A percentile compares a stretch with the other conserved stretches of the same genome.
phyloP scores from a whole-genome alignment of 2,329 filamentous ascomycete species.

The Cercospora sp. region DNA sequence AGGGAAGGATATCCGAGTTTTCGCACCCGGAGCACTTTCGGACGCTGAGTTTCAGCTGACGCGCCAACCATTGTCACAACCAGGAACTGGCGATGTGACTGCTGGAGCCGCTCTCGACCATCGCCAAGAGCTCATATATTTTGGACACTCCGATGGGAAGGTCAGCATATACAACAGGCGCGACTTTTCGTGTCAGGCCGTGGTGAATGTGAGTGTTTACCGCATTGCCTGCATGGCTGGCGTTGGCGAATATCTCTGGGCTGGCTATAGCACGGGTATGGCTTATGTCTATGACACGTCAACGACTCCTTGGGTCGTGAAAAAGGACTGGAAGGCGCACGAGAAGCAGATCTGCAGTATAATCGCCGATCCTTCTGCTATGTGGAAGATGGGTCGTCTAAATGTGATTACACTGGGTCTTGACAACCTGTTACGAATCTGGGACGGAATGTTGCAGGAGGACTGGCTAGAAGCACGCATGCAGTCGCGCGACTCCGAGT shows the following conservation, averaged over 20 bases:
- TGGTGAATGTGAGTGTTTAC: constrained; percentile 86
- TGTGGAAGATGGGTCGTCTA: constrained; percentile 79
- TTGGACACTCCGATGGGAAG: constrained; percentile 92
- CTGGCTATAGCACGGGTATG: constrained; percentile 90
- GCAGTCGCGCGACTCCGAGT: constrained; percentile 78
- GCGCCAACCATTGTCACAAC: constrained; percentile 67
- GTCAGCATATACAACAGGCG: constrained; percentile 85
- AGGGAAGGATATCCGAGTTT: constrained; percentile 85
- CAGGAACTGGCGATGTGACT: constrained; percentile 81
- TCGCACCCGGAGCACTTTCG: constrained; percentile 69
- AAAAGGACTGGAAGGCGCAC: constrained; percentile 95
- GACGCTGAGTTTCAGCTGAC: constrained; percentile 74
- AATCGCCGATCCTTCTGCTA: constrained; percentile 73
- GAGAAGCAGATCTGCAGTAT: constrained; percentile 76
- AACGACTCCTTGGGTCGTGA: constrained; percentile 79
- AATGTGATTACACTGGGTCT: constrained; percentile 86
- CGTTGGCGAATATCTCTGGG: constrained; percentile 83
- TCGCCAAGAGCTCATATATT: constrained; percentile 76
- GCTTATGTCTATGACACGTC: constrained; percentile 88
- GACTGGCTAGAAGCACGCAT: constrained; percentile 93
- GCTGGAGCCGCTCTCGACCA: constrained; percentile 75
- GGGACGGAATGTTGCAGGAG: constrained; percentile 91
- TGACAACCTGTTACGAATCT: constrained; percentile 79
- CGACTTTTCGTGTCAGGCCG: constrained; percentile 73
- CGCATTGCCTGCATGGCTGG: constrained; percentile 88